A percentile compares a stretch with the other conserved stretches of the same genome.
phyloP scores from a whole-genome alignment of 1,284 basidiomycete genomes.

The Sanghuangporus sanghuang region DNA sequence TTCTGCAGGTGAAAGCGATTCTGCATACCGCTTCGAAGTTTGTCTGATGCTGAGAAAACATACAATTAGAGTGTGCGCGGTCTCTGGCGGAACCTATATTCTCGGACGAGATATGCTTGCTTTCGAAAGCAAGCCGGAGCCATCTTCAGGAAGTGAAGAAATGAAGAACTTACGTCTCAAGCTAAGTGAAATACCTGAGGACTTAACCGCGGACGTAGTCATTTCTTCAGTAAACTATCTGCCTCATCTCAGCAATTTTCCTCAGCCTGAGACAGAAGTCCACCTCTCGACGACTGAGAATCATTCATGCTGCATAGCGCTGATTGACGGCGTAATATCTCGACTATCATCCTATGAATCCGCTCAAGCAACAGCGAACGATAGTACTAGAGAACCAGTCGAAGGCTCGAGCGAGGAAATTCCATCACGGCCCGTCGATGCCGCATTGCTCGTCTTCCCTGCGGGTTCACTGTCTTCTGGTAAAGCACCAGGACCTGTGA shows the following conservation, averaged over 20 bases:
- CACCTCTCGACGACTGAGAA: constrained; percentile 13
- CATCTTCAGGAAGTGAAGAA: constrained; percentile 16
- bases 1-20: constrained; percentile 55
- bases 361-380: constrained; percentile 18
- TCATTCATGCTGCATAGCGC: constrained; percentile 50
- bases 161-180: constrained; percentile 32
- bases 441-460: constrained; percentile 78
- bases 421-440: constrained; percentile 45
- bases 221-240: constrained; percentile 36
- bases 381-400: constrained; percentile 22
- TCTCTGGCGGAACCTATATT: constrained; percentile 82
- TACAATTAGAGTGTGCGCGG: constrained; percentile 65
- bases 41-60: not conserved
- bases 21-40: not conserved
- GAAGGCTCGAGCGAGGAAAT: constrained; percentile 17
- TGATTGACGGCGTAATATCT: constrained; percentile 49
- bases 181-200: constrained; percentile 57
- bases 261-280: constrained; percentile 16
- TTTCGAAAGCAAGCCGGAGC: constrained; percentile 26
- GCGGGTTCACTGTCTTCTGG: constrained; percentile 52
- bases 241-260: constrained; percentile 19
- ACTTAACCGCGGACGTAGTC: constrained; percentile 42
- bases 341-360: constrained; percentile 15
- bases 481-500: constrained; percentile 49
- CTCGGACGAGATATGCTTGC: constrained; percentile 57